Base-by-base conservation (phyloP, 1,284 basidiomycete species). In the Trichosporon sp. region DNA sequence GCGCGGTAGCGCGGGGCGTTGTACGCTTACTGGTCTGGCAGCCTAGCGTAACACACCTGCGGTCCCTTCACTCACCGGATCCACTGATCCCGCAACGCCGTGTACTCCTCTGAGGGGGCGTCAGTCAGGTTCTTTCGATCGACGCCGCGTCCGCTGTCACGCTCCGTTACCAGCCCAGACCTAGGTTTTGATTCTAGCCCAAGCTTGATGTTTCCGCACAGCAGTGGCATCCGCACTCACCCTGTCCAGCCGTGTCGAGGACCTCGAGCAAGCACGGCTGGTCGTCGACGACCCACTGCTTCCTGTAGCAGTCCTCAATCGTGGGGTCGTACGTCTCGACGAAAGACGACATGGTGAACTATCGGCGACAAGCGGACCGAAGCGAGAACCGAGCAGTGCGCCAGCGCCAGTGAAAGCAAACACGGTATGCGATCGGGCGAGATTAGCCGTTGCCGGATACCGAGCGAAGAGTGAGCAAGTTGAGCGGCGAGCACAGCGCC, bases 11-110 rank as follows among this genome's bases (percentile, higher is more conserved):
- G 37, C 37, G 37, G 37, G 37, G 37, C 37, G 37, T 38, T 38
- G 37, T 6, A 38, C 37, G 37, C 37, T 38, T 10, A 10, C 37
- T 38, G 37, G 7, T 38, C 37, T 38, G 37, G 7, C 37, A 38
- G 10, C 26, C 35, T 37, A 31, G 65, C 37, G 31, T n/a, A 26
- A 26, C 31, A 21, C 59, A 35, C 59, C 12, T 2, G 56, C 59
- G 19, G 31, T n/a, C 4, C 32, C n/a, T 11, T 26, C 26, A 87
- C 91, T 83, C 75, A 94, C 92, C 93, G 90, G 77, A 99, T 97
- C 94, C 97, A 99, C 85, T 99, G 96, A 87, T 99, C 96, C 76
- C 97, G 91, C 81, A 99, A 89, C 43, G 97, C 97, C 69, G 94
- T 96, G 81, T 95, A 96, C 84, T 96, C 94, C 91, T 96, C 93